phyloP scores from a whole-genome alignment of 1,284 basidiomycete species.

The Rhodotorula glutinis region DNA sequence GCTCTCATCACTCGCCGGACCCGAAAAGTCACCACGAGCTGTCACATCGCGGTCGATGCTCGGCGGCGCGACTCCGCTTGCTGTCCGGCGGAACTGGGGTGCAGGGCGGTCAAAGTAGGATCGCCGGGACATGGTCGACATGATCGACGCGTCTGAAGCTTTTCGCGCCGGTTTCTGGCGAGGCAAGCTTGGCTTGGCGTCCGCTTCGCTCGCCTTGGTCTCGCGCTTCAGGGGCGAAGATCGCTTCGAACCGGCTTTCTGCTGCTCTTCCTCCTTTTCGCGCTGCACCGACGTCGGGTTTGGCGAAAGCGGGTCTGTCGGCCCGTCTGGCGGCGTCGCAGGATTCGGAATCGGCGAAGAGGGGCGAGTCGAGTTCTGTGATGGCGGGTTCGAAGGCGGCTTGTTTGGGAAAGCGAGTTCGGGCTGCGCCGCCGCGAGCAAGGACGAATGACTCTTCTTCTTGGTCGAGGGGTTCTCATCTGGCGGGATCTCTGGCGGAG shows the following conservation, averaged over 20 bases:
- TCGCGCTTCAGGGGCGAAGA: not conserved
- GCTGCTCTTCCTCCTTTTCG: not conserved
- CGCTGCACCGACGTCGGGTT: constrained; percentile 1
- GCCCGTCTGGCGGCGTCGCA: not conserved
- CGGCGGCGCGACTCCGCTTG: constrained; percentile 18
- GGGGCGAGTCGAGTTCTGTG: not conserved
- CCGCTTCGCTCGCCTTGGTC: not conserved
- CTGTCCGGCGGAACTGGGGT: constrained; percentile 27
- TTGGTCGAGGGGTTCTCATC: not conserved
- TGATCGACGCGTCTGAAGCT: constrained; percentile 33
- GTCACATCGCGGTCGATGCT: constrained; percentile 8
- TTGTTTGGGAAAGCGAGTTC: constrained; percentile 11
- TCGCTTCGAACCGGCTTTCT: not conserved
- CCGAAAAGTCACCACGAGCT: constrained; percentile 20
- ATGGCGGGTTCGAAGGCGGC: constrained; percentile 2
- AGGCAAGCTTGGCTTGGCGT: not conserved
- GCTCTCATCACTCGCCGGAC: constrained; percentile 2
- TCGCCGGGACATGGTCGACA: constrained; percentile 28
- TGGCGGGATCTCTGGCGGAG: constrained; percentile 2
- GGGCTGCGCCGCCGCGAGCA: constrained; percentile 8
- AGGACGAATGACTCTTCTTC: constrained; percentile 8
- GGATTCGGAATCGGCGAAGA: not conserved
- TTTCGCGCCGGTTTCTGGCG: constrained; percentile 21
- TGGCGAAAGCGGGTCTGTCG: not conserved
- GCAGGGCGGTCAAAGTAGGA: constrained; percentile 17